A percentile compares a stretch with the other conserved stretches of the same genome.
phyloP scores from a whole-genome alignment of 2,329 filamentous ascomycete species.

The Didymellaceae sp. region DNA sequence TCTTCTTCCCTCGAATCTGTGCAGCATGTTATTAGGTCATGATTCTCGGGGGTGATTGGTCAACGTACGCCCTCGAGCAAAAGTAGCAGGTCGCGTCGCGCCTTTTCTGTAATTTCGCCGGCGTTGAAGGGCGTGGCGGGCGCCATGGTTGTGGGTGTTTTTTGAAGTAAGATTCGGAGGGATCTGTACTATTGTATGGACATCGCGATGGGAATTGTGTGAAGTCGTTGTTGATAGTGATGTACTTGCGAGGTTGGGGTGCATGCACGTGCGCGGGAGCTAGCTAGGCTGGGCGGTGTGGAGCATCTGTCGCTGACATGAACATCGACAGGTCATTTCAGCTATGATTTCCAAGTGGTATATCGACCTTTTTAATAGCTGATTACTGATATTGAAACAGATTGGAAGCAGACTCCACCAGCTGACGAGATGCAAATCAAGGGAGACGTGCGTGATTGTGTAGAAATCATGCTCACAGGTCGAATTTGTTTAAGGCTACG shows the following conservation, averaged over 20 bases:
- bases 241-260: slow-evolving; percentile 13
- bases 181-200: neutral
- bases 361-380: too few species aligned
- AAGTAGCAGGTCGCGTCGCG: slow-evolving; percentile 85
- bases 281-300: slow-evolving; percentile 15
- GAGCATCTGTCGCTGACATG: too few species aligned
- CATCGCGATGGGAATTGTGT: slow-evolving; percentile 5
- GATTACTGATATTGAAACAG: too few species aligned
- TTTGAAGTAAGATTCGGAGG: neutral
- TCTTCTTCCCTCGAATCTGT: slow-evolving; percentile 98
- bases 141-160: slow-evolving; percentile 59
- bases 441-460: neutral
- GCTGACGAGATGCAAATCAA: too few species aligned
- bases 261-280: slow-evolving; percentile 16
- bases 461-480: neutral
- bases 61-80: slow-evolving; percentile 92
- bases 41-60: slow-evolving; percentile 31
- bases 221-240: slow-evolving; percentile 2
- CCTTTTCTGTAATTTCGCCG: slow-evolving; percentile 78
- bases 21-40: slow-evolving; percentile 41
- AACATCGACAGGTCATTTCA: too few species aligned
- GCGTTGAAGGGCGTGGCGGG: slow-evolving; percentile 74
- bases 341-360: too few species aligned
- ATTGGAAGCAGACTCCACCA: too few species aligned
- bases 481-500: too few species aligned